Conservation (phyloP, 371 early-diverging fungal genomes). For the Umbelopsis sp. region DNA sequence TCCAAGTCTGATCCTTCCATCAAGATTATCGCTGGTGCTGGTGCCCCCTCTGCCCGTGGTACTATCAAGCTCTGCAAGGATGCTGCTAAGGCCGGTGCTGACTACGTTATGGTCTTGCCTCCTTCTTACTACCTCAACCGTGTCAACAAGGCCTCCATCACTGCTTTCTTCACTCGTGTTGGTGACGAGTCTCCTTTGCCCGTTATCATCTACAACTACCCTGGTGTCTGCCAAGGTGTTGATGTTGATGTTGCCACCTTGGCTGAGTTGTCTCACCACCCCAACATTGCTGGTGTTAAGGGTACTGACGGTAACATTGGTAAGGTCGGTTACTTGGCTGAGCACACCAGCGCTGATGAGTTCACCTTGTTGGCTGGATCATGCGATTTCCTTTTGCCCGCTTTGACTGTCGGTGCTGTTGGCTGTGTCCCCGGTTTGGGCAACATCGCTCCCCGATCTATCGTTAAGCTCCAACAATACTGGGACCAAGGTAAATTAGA, state of each 20-base stretch:
- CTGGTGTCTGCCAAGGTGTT: constrained; percentile 52
- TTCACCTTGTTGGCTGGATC: constrained; percentile 51
- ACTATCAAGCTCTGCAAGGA: constrained; percentile 38
- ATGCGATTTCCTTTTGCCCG: constrained; percentile 47
- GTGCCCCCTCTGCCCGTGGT: constrained; percentile 40
- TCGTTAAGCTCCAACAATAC: constrained; percentile 38
- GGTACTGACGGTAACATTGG: constrained; percentile 57
- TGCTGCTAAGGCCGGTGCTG: constrained; percentile 44
- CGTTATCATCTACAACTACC: constrained; percentile 52
- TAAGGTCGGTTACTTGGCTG: constrained; percentile 42
- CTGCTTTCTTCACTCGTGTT: constrained; percentile 37
- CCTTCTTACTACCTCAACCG: constrained; percentile 45
- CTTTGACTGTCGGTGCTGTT: constrained; percentile 44
- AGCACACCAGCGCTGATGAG: constrained; percentile 32
- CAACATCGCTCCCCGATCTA: constrained; percentile 42
- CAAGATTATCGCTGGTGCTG: constrained; percentile 44
- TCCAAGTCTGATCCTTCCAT: constrained; percentile 35
- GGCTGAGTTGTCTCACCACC: constrained; percentile 39
- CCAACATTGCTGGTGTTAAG: constrained; percentile 50
- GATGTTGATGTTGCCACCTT: constrained; percentile 37
- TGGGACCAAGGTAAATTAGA: constrained; percentile 36
- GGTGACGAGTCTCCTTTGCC: constrained; percentile 51
- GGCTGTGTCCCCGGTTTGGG: constrained; percentile 49
- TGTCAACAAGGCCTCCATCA: constrained; percentile 34
- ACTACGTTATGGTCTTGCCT: constrained; percentile 41